phyloP scores from a whole-genome alignment of 1,284 basidiomycete genomes.

The Ustilago hordei region DNA sequence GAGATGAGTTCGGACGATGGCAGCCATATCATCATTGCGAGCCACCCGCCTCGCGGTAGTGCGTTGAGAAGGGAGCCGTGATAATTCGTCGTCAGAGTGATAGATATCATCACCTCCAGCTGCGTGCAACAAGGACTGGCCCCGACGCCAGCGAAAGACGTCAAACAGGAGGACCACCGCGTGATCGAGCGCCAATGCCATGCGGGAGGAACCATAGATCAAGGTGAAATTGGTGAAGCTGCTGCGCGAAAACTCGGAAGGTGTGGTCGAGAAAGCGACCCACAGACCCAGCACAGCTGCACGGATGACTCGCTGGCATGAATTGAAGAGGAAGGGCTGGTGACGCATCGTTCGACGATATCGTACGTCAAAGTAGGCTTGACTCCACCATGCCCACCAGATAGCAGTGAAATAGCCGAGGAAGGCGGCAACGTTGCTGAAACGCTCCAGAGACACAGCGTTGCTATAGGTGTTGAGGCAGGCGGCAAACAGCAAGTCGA shows the following conservation, averaged over 20 bases:
- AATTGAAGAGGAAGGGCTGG: slow-evolving; percentile 30
- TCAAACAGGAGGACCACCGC: slow-evolving; percentile 18
- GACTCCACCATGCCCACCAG: slow-evolving; percentile 55
- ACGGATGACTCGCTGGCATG: slow-evolving; percentile 34
- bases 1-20: slow-evolving; percentile 21
- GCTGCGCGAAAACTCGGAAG: slow-evolving; percentile 46
- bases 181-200: slow-evolving; percentile 32
- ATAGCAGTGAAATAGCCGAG: slow-evolving; percentile 43
- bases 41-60: not conserved
- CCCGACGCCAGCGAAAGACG: slow-evolving; percentile 13
- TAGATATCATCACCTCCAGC: not conserved
- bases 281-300: slow-evolving; percentile 40
- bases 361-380: slow-evolving; percentile 49
- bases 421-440: slow-evolving; percentile 38
- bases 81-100: not conserved
- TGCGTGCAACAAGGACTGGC: not conserved
- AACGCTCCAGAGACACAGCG: slow-evolving; percentile 34
- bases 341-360: slow-evolving; percentile 25
- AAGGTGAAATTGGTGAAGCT: slow-evolving; percentile 48
- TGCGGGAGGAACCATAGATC: slow-evolving; percentile 40
- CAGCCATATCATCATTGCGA: not conserved
- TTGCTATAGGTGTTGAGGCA: slow-evolving; percentile 46
- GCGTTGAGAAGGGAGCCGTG: not conserved
- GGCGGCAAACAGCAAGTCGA: slow-evolving; percentile 49
- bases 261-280: slow-evolving; percentile 47